Conservation (phyloP, 1,284 basidiomycete genomes). For the Flammula alnicola region DNA sequence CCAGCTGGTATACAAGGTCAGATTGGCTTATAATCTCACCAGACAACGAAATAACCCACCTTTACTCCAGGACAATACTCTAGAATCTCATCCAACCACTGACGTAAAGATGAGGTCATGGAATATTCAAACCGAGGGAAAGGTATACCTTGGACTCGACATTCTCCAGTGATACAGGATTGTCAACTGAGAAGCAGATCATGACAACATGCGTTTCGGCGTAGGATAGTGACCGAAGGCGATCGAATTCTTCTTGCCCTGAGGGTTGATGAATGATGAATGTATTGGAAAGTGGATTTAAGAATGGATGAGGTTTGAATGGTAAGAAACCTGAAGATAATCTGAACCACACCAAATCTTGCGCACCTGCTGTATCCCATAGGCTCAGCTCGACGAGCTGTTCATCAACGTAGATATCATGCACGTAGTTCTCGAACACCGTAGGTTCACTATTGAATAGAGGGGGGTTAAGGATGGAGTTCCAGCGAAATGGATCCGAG, state of each 20-base stretch:
- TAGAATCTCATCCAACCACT: conserved; percentile 90
- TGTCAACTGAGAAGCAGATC: conserved; percentile 95
- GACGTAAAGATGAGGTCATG: conserved; percentile 6
- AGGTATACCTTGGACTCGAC: conserved; percentile 83
- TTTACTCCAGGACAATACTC: conserved; percentile 95
- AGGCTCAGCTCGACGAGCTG: conserved; percentile 87
- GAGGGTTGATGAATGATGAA: conserved; percentile 15
- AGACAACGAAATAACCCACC: conserved; percentile 46
- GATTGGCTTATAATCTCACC: not conserved
- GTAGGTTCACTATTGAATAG: conserved; percentile 76
- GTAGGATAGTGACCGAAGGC: conserved; percentile 88
- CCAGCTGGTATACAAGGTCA: conserved; percentile 52
- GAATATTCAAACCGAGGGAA: conserved; percentile 1
- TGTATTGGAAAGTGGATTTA: conserved; percentile 16
- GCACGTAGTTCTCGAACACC: conserved; percentile 93
- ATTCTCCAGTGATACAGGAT: conserved; percentile 90
- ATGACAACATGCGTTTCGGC: conserved; percentile 95
- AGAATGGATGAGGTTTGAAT: conserved; percentile 3
- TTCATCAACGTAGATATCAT: conserved; percentile 83
- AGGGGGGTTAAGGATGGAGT: not conserved
- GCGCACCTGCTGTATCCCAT: conserved; percentile 95
- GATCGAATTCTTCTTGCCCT: conserved; percentile 97
- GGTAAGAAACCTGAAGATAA: conserved; percentile 8
- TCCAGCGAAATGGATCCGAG: not conserved
- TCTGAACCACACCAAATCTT: conserved; percentile 7